phyloP scores from a whole-genome alignment of 139 green algal species.

The Micractinium conductrix region DNA sequence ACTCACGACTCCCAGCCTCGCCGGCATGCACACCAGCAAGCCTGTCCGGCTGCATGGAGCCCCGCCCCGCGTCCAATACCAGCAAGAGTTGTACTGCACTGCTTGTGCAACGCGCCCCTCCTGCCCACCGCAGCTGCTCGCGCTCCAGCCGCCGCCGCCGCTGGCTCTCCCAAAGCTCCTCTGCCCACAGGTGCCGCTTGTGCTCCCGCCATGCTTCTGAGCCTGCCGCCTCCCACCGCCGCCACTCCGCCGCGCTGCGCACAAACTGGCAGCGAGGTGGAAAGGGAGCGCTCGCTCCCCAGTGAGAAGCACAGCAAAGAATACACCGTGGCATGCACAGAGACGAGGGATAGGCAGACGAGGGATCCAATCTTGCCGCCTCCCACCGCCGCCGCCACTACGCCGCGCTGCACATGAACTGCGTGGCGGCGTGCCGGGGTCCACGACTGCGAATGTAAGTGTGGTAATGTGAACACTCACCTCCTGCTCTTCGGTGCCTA shows the following conservation, averaged over 20 bases:
- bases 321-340: too few relatives aligned
- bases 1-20: too few relatives aligned
- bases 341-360: too few relatives aligned
- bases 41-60: not conserved
- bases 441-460: too few relatives aligned
- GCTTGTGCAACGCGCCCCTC: not conserved
- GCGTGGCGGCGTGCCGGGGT: too few relatives aligned
- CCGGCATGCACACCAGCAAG: not conserved
- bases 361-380: too few relatives aligned
- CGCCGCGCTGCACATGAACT: too few relatives aligned
- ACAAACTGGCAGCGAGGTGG: constrained; percentile 54
- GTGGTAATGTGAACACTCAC: too few relatives aligned
- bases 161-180: constrained; percentile 59
- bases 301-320: too few relatives aligned
- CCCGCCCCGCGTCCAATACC: not conserved
- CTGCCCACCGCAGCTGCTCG: constrained; percentile 11
- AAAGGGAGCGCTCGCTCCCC: too few relatives aligned
- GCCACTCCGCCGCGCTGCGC: constrained; percentile 74
- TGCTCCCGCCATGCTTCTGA: constrained; percentile 63
- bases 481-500: constrained; percentile 47
- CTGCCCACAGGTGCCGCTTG: constrained; percentile 62
- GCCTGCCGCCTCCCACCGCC: constrained; percentile 70
- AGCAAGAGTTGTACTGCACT: not conserved
- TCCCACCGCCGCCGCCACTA: too few relatives aligned
- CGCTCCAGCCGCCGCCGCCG: constrained; percentile 50